A percentile compares a stretch with the other conserved stretches of the same genome.
Conservation (phyloP, 345 rosid species). For the Arabidopsis suecica region DNA sequence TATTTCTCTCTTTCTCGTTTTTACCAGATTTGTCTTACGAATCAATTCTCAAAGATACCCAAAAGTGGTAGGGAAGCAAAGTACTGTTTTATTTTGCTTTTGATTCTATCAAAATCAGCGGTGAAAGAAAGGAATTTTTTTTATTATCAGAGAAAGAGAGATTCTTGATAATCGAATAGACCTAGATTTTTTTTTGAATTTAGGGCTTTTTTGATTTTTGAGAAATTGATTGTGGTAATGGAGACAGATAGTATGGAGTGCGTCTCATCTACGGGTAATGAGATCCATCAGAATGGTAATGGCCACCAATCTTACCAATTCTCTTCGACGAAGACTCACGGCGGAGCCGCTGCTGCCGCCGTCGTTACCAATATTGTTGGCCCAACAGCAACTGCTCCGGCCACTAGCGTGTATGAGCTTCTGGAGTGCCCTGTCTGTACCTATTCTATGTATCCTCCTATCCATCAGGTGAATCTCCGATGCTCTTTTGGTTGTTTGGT, state of each 20-base stretch:
- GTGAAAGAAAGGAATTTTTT: constrained; percentile 36
- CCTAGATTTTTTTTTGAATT: constrained; percentile 29
- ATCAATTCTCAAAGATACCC: constrained; percentile 36
- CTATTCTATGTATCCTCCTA: constrained; percentile 98
- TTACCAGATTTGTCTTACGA: constrained; percentile 36
- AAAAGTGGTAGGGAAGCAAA: constrained; percentile 45
- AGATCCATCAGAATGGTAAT: constrained; percentile 61
- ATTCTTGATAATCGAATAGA: not conserved
- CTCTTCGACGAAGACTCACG: constrained; percentile 63
- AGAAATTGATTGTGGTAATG: constrained; percentile 48
- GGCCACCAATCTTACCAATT: constrained; percentile 49
- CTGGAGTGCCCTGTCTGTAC: constrained; percentile 99
- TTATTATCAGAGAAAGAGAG: constrained; percentile 13
- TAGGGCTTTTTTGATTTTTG: constrained; percentile 25
- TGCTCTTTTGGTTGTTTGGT: not conserved
- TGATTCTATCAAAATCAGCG: constrained; percentile 26
- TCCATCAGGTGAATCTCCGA: constrained; percentile 76
- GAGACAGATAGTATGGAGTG: constrained; percentile 84
- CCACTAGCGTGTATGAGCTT: constrained; percentile 93
- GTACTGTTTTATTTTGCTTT: constrained; percentile 11
- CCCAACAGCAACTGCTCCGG: constrained; percentile 68
- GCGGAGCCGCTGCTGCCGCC: constrained; percentile 40
- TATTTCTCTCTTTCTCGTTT: constrained; percentile 30
- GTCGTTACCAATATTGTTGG: constrained; percentile 53
- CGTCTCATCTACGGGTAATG: constrained; percentile 70